Percentiles rank a stretch among this genome's conserved stretches.
These are phyloP conservation scores for Delitschia confertaspora DNA, from an alignment of 495 filamentous ascomycete genomes.

Conservation along the genomic window DNA sequence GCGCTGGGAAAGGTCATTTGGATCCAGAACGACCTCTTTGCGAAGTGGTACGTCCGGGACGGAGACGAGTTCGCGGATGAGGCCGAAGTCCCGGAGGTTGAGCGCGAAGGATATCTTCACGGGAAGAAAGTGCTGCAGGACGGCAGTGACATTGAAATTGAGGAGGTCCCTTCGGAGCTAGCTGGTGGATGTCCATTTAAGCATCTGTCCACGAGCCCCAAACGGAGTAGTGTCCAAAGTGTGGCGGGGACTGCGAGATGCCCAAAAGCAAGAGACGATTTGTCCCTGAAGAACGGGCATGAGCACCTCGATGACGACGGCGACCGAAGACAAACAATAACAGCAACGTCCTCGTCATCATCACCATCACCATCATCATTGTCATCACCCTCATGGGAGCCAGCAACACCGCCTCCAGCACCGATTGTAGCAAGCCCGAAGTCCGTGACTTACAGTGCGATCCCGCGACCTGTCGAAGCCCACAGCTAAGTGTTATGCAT, in stretches of 20 bases:
- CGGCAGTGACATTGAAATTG: conserved; percentile 19
- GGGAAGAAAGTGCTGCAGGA: conserved; percentile 44
- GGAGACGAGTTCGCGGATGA: conserved; percentile 61
- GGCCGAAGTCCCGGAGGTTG: conserved; percentile 45
- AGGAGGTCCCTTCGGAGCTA: conserved; percentile 9
- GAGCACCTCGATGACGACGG: background rate
- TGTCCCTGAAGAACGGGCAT: too few species aligned
- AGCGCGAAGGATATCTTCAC: conserved; percentile 51
- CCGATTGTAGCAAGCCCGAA: background rate
- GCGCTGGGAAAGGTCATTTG: conserved; percentile 56
- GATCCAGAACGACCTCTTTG: conserved; percentile 75
- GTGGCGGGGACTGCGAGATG: too few species aligned
- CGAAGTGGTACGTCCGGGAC: conserved; percentile 63
- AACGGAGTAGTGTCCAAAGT: too few species aligned
- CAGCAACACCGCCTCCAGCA: background rate
- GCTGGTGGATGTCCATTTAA: conserved; percentile 20
- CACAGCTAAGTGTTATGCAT: background rate
- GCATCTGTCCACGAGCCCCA: conserved; percentile 2
- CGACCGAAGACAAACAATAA: background rate
- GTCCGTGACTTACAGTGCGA: background rate
- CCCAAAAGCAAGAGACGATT: too few species aligned
- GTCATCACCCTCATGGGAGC: background rate
- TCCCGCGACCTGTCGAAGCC: conserved; percentile 4
- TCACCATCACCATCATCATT: background rate
- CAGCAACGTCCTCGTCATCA: background rate